These are phyloP conservation scores for Diplosphaera chodatii DNA, from an alignment of 139 green algal species.

Conservation along the genomic window DNA sequence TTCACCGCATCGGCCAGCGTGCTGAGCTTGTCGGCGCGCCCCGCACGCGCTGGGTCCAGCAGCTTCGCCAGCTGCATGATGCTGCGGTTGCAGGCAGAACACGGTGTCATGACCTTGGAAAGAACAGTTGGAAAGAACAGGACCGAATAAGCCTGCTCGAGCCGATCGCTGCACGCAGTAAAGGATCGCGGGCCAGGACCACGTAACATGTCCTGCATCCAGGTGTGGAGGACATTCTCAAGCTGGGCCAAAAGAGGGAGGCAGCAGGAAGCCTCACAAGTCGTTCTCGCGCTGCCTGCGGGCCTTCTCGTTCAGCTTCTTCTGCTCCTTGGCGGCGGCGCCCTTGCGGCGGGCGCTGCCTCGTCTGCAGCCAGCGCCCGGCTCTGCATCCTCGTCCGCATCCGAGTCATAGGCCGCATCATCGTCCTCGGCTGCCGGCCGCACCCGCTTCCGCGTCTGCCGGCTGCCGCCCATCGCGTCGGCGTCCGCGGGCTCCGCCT, in stretches of 20 bases:
- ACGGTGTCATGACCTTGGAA: no score
- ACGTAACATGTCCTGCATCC: no score
- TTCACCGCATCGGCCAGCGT: constrained; percentile 48
- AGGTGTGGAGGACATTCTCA: no score
- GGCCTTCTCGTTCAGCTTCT: background rate
- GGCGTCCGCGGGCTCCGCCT: no score
- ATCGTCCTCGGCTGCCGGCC: no score
- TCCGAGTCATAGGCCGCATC: background rate
- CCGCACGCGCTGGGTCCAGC: constrained; percentile 36
- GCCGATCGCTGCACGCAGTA: no score
- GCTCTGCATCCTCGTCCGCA: background rate
- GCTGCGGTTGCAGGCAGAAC: no score
- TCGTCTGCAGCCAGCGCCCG: background rate
- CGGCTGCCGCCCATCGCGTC: background rate
- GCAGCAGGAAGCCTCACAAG: background rate
- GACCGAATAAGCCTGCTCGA: no score
- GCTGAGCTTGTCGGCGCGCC: constrained; percentile 36
- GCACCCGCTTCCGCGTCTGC: background rate
- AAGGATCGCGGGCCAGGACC: no score
- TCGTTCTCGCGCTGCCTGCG: background rate
- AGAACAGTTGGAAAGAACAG: no score
- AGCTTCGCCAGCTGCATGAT: constrained; percentile 47
- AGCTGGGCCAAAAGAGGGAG: no score
- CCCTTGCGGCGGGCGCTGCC: background rate
- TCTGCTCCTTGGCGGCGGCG: background rate